Evolutionary conservation across 1,284 basidiomycete species (phyloP), one percentile per base, ranked within the genome.

Genomic region (Marasmius oreades): DNA sequence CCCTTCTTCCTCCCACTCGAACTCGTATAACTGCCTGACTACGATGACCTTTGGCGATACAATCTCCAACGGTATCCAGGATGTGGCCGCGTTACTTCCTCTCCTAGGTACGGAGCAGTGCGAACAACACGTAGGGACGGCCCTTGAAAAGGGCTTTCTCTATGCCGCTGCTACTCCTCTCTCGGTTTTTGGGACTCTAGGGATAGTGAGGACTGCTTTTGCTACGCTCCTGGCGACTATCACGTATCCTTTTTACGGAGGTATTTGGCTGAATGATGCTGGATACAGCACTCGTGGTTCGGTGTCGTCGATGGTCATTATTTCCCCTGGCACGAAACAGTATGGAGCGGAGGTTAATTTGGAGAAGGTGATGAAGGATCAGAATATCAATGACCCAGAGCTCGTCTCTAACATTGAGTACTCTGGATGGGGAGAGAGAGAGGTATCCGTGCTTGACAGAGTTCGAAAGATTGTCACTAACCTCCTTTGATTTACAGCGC

Each of bases 91-190:
- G 5, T 26, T 59, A 20, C 48, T 52, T 10, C 51, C 51, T n/a
- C 46, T 58, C 6, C n/a, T 58, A 5, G 56, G 56, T 5, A 55
- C 56, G 11, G 47, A 58, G 11, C 28, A 58, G 26, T 58, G 56
- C 48, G 39, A 58, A 31, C 5, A 5, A 2, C 56, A 58, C 20
- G 43, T 55, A 20, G 56, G 53, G 5, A 43, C 43, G 5, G 56
- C 56, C 7, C 47, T 58, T 3, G 45, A 48, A 6, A 42, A 47
- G 1, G 56, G 56, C 18, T 58, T 39, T 36, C 53, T 58, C 18
- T 58, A 58, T n/a, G 56, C 56, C 0, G 56, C 56, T 1, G 37
- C 50, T 6, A 58, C 52, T 16, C 56, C 56, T 1, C 14, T 58
- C 23, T 58, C 56, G 3, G 55, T 55, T 20, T 58, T 58, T 20